phyloP scores from a whole-genome alignment of 2,329 filamentous ascomycete species.

The Curvularia verruculosa region DNA sequence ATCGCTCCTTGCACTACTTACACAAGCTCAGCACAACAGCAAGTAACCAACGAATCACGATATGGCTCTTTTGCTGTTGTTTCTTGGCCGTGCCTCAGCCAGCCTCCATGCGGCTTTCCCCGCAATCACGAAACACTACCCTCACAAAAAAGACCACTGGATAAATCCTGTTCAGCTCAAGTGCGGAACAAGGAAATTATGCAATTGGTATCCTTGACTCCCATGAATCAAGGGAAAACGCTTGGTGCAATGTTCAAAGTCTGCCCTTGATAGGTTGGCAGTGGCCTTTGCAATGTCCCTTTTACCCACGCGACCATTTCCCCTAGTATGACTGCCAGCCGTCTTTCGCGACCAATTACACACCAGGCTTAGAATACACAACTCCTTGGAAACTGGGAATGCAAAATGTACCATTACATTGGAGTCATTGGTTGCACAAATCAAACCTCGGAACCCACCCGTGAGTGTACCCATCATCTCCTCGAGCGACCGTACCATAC shows the following conservation, averaged over 20 bases:
- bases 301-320: constrained; percentile 2
- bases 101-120: constrained; percentile 1
- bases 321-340: background rate
- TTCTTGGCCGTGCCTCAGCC: background rate
- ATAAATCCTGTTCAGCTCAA: constrained; percentile 1
- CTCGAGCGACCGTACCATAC: background rate
- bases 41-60: background rate
- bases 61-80: background rate
- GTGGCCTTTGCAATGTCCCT: constrained; percentile 1
- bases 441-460: background rate
- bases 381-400: background rate
- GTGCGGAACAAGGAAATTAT: constrained; percentile 21
- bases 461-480: background rate
- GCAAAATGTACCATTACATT: constrained; percentile 1
- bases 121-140: background rate
- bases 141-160: constrained; percentile 1
- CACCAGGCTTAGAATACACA: background rate
- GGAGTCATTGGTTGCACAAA: constrained; percentile 2
- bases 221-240: constrained; percentile 11
- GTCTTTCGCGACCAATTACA: background rate
- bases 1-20: background rate
- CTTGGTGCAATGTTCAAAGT: constrained; percentile 2
- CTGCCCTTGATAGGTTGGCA: constrained; percentile 9
- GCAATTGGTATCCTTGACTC: constrained; percentile 5
- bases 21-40: background rate